Percentiles rank a stretch among this genome's conserved stretches.
phyloP scores from a whole-genome alignment of 2,329 filamentous ascomycete species.

The Cladosporium sp. region DNA sequence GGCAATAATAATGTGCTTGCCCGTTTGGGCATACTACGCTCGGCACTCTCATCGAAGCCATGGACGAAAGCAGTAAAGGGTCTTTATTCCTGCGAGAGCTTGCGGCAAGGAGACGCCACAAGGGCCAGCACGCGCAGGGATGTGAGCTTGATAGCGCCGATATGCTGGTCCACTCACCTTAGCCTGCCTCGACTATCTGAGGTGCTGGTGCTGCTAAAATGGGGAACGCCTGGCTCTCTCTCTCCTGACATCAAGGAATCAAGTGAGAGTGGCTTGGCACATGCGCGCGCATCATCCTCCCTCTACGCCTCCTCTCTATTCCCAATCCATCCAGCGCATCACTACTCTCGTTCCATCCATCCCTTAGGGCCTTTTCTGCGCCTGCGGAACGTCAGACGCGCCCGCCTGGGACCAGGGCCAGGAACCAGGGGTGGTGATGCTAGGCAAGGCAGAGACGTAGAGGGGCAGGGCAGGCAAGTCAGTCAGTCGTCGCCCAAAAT shows the following conservation, averaged over 20 bases:
- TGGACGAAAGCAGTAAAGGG: not conserved
- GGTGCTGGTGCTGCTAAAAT: conserved; percentile 13
- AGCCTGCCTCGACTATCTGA: conserved; percentile 10
- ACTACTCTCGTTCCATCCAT: no score
- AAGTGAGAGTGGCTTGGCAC: not conserved
- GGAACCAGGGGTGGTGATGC: conserved; percentile 4
- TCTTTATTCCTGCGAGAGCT: not conserved
- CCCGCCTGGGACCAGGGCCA: conserved; percentile 3
- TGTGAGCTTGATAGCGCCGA: conserved; percentile 10
- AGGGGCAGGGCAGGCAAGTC: not conserved
- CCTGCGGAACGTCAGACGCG: conserved; percentile 6
- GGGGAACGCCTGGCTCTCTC: not conserved
- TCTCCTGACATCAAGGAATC: no score
- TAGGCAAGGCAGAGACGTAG: not conserved
- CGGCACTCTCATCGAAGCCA: not conserved
- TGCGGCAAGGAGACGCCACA: not conserved
- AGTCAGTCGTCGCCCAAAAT: conserved; percentile 5
- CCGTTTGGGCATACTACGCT: not conserved
- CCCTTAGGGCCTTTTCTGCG: not conserved
- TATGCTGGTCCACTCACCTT: conserved; percentile 4
- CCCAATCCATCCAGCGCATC: not conserved
- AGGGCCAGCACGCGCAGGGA: conserved; percentile 3
- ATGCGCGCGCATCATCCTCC: conserved; percentile 9
- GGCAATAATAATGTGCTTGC: no score
- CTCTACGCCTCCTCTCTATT: not conserved